These are phyloP conservation scores for Blastobotrys raffinosifermentans DNA, from an alignment of 1,139 yeast species.

Conservation along the genomic window DNA sequence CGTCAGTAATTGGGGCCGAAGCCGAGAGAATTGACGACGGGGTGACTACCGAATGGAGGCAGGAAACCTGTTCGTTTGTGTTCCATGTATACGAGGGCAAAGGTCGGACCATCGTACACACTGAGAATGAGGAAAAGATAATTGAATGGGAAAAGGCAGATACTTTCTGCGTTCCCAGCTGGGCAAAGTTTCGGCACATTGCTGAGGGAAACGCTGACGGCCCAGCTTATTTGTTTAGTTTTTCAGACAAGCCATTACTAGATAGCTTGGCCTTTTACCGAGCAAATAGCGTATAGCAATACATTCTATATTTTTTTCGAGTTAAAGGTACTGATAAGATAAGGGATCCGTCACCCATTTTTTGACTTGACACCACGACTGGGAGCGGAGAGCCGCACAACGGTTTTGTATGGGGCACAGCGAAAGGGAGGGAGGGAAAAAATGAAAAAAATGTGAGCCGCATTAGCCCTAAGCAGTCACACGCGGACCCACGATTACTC, in stretches of 20 bases:
- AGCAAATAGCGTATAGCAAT: background rate
- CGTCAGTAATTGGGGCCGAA: conserved; percentile 23
- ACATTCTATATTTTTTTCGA: background rate
- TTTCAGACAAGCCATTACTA: conserved; percentile 22
- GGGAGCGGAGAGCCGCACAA: too few relatives aligned
- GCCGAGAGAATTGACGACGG: conserved; percentile 21
- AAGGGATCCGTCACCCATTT: background rate
- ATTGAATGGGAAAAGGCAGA: conserved; percentile 21
- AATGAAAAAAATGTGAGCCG: too few relatives aligned
- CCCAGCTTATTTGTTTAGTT: conserved; percentile 21
- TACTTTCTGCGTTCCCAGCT: conserved; percentile 25
- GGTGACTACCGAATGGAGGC: conserved; percentile 16
- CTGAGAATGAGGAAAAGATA: conserved; percentile 13
- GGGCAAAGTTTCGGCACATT: conserved; percentile 23
- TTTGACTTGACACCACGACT: too few relatives aligned
- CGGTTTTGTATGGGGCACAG: too few relatives aligned
- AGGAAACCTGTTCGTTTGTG: conserved; percentile 23
- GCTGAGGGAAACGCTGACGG: conserved; percentile 15
- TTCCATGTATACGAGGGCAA: conserved; percentile 21
- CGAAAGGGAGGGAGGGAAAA: too few relatives aligned
- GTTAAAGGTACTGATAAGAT: background rate
- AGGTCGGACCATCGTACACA: conserved; percentile 19
- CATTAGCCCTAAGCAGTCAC: too few relatives aligned
- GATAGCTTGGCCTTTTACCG: conserved; percentile 19
- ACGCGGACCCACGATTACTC: too few relatives aligned